Base-by-base conservation (phyloP, 2,329 filamentous ascomycete genomes). In the Chaetomium strumarium region DNA sequence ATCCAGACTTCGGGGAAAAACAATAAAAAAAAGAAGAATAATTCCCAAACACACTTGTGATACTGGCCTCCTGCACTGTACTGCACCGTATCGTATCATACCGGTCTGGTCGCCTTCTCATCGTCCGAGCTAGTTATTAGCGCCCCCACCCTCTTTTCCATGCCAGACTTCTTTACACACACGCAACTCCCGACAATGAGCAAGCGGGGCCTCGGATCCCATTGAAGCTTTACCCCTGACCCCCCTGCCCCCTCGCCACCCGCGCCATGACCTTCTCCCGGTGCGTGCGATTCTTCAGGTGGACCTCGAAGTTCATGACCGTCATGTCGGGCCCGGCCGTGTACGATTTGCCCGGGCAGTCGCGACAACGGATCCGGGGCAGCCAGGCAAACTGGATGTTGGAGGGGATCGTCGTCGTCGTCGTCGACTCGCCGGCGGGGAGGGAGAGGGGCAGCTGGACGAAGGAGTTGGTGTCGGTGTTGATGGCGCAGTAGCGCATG, bases 331-430 rank as follows among this genome's bases (percentile, higher is more conserved):
- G 90, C 0, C 90, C 88, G 0, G 91, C 89, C 0, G 91, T 96
- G 69, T 99, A 99, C 11, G 96, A 75, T 69, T 96, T 97, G 30
- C 89, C 90, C 0, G 90, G 89, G 67, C 93, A 97, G 68, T 99
- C 93, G 43, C 86, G 81, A 68, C 93, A 99, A 53, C 89, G 80
- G 58, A 99, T 96, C 46, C 93, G 80, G 9, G 93, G 93, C 46
- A 96, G 76, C 70, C 86, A 97, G 70, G 88, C 87, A 61, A 86
- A 89, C 63, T 86, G 88, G 56, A 89, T 75, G 56, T 86, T 80
- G 55, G 77, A 74, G 49, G 79, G 84, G 49, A 79, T 84, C 9
- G 78, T 72, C n/a, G n/a, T n/a, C n/a, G n/a, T n/a, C n/a, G n/a
- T n/a, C n/a, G n/a, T n/a, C n/a, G n/a, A n/a, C 41, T 78, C 74